Evolutionary conservation across 768 basidiomycete species (phyloP).

Genomic region (Russula griseocarnosa): DNA sequence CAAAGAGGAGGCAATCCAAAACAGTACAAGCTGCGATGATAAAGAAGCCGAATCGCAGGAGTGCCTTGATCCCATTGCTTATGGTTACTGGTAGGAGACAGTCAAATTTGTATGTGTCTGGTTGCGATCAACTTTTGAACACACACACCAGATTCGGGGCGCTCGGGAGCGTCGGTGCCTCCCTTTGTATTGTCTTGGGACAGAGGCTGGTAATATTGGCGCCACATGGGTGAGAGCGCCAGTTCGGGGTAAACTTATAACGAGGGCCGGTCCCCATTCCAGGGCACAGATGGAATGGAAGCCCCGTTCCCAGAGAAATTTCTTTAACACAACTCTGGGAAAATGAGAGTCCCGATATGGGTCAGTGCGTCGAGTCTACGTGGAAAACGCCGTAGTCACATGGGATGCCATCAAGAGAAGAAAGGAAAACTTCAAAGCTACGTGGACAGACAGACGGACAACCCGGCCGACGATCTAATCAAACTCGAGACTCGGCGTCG

Average conservation of each 20-base stretch:
- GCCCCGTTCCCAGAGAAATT: too few species aligned
- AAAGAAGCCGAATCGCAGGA: conserved; percentile 4
- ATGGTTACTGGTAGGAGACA: not conserved
- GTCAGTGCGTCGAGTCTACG: not conserved
- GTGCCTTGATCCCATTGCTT: not conserved
- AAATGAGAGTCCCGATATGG: not conserved
- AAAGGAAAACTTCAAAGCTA: not conserved
- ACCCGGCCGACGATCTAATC: not conserved
- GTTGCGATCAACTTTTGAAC: not conserved
- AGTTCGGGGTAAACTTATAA: not conserved
- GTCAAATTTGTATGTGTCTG: not conserved
- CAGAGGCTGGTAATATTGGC: not conserved
- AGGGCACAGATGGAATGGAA: too few species aligned
- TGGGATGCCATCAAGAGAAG: not conserved
- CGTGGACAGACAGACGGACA: not conserved
- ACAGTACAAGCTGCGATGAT: not conserved
- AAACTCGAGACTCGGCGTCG: not conserved
- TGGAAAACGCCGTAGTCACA: not conserved
- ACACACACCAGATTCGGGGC: conserved; percentile 11
- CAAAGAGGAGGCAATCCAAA: conserved; percentile 3
- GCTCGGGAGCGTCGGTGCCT: not conserved
- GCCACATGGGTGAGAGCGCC: not conserved
- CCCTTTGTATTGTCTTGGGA: not conserved
- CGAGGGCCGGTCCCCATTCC: not conserved
- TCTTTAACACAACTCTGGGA: not conserved